Evolutionary conservation across 108 stramenopile genomes (phyloP).

Genomic region (Nitzschia inconspicua): DNA sequence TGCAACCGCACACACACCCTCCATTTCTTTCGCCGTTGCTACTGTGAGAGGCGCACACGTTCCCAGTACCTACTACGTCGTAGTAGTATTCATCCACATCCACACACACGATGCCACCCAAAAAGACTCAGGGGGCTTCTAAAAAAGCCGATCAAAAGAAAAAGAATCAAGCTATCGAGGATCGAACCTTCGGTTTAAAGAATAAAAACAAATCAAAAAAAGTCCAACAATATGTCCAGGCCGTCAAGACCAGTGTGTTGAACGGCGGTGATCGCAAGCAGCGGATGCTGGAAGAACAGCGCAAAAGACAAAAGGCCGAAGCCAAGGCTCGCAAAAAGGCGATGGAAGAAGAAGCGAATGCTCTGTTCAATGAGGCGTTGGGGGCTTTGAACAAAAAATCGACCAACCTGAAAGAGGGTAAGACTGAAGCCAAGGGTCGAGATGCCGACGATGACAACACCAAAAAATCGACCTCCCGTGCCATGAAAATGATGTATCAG

Average conservation of each 20-base stretch:
- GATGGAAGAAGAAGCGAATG: slow-evolving; percentile 78
- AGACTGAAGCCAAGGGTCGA: slow-evolving; percentile 71
- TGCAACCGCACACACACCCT: too few relatives aligned
- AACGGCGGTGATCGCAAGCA: slow-evolving; percentile 65
- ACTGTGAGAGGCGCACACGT: too few relatives aligned
- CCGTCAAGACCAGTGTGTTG: slow-evolving; percentile 52
- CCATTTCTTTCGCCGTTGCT: too few relatives aligned
- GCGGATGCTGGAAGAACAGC: slow-evolving; percentile 56
- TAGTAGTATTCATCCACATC: too few relatives aligned
- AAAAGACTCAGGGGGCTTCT: slow-evolving; percentile 46
- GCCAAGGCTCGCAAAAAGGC: slow-evolving; percentile 73
- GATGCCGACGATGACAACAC: slow-evolving; percentile 64
- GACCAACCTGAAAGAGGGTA: slow-evolving; percentile 53
- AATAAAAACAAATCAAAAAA: slow-evolving; percentile 89
- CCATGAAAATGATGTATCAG: slow-evolving; percentile 88
- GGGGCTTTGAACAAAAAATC: slow-evolving; percentile 68
- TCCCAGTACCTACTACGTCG: too few relatives aligned
- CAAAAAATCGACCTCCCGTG: slow-evolving; percentile 59
- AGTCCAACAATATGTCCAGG: slow-evolving; percentile 58
- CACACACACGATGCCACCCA: slow-evolving; percentile 47
- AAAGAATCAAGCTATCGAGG: slow-evolving; percentile 77
- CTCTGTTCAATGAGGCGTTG: slow-evolving; percentile 67
- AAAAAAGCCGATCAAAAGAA: slow-evolving; percentile 87
- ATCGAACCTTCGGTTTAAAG: slow-evolving; percentile 89
- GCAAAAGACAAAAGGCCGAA: slow-evolving; percentile 58